Evolutionary conservation across 2,329 filamentous ascomycete genomes (phyloP), one percentile per base, ranked within the genome.

Genomic region (Mycosphaerella sp.): DNA sequence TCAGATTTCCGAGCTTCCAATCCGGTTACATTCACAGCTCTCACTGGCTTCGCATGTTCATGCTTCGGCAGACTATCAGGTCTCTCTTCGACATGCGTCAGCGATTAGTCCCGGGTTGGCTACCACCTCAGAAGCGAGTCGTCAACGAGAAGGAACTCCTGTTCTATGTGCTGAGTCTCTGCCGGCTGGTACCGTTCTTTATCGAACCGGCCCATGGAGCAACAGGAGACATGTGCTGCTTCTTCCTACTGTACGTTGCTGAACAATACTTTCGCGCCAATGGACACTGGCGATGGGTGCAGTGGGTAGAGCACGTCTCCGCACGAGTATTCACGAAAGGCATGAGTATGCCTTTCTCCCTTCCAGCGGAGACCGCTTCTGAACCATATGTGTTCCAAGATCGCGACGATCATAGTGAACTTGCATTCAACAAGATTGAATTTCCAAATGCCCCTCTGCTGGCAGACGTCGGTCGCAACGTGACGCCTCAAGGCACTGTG

Each of bases 41-140:
- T 30, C 64, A 64, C 49, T 65, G 63, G 63, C 49, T 60, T 1
- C 53, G 55, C 27, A 59, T 65, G 54, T 58, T 59, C 49, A 55
- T 55, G 39, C 52, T 65, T 16, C 56, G 62, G 18, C 43, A 30
- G 28, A 53, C 49, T 7, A 57, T 57, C n/a, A 49, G 54, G 16
- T 52, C 49, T 16, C 50, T 62, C 27, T 54, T 59, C 42, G 42
- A 49, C 17, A 37, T 49, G 16, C 53, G 57, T 4, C 54, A 55
- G 28, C 49, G 42, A 9, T 13, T 60, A 3, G 52, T 58, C 7
- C 37, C 35, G 5, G 36, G 27, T 37, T 63, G 59, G 59, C 45
- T 32, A 8, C 57, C 59, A 1, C 28, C 41, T 14, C 12, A 35
- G 2, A 49, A 49, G 13, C 14, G 30, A 4, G 46, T 42, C 5